These are phyloP conservation scores for Decorospora gaudefroyi DNA, from an alignment of 2,329 filamentous ascomycete genomes.

Conservation along the genomic window DNA sequence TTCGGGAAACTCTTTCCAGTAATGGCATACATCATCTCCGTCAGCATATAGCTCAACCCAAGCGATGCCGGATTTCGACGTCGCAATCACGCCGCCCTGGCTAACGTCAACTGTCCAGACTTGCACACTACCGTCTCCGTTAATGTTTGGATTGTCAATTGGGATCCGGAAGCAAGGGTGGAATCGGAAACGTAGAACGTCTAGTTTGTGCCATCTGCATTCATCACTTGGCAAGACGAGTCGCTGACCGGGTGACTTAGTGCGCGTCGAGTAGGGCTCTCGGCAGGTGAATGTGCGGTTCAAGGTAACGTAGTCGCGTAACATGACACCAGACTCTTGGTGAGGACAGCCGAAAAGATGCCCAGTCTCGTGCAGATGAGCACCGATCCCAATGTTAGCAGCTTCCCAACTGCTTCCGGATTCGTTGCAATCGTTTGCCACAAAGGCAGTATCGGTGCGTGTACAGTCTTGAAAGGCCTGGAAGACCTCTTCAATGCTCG, in stretches of 20 bases:
- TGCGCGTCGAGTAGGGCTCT: slow-evolving; percentile 85
- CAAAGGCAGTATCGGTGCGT: slow-evolving; percentile 75
- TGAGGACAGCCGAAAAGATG: slow-evolving; percentile 89
- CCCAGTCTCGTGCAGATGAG: slow-evolving; percentile 87
- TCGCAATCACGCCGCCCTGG: slow-evolving; percentile 76
- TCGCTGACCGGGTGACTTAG: slow-evolving; percentile 76
- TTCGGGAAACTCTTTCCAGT: slow-evolving; percentile 79
- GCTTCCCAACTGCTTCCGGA: slow-evolving; percentile 92
- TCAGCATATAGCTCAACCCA: slow-evolving; percentile 82
- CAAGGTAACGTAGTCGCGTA: slow-evolving; percentile 80
- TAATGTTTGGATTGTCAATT: slow-evolving; percentile 63
- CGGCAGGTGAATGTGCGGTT: slow-evolving; percentile 81
- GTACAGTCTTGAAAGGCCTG: slow-evolving; percentile 90
- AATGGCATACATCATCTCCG: slow-evolving; percentile 77
- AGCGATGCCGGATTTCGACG: slow-evolving; percentile 78
- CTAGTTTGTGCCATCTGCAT: slow-evolving; percentile 88
- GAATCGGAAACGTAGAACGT: slow-evolving; percentile 83
- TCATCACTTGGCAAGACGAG: slow-evolving; percentile 77
- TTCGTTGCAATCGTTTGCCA: slow-evolving; percentile 86
- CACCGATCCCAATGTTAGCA: slow-evolving; percentile 91
- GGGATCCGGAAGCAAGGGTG: slow-evolving; percentile 90
- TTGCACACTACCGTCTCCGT: slow-evolving; percentile 75
- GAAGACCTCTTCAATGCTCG: slow-evolving; percentile 85
- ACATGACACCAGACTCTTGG: slow-evolving; percentile 89
- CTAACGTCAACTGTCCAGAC: slow-evolving; percentile 82